Conservation (phyloP, 2,329 filamentous ascomycete species). For the Arthrinium phaeospermum region DNA sequence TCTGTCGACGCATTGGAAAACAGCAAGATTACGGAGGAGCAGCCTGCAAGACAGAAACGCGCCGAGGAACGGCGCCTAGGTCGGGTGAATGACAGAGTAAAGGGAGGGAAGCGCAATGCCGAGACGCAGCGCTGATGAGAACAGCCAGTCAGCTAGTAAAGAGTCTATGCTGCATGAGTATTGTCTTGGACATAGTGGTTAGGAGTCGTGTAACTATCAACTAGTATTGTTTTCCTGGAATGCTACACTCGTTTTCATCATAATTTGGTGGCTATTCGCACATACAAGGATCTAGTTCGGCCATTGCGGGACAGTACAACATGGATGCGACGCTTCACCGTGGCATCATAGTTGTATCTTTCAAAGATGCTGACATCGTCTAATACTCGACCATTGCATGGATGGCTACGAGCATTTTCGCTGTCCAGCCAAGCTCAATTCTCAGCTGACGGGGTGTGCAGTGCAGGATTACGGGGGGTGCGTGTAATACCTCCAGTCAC, state of each 20-base stretch:
- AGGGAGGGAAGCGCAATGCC: neutral
- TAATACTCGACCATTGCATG: neutral
- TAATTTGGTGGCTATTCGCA: neutral
- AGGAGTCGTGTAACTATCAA: constrained; percentile 4
- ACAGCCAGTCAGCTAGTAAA: neutral
- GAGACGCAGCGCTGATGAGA: neutral
- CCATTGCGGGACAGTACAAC: neutral
- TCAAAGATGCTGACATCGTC: neutral
- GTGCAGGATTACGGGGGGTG: neutral
- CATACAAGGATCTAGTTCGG: neutral
- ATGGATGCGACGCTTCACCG: neutral
- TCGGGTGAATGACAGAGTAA: neutral
- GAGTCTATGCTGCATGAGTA: neutral
- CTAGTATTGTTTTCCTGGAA: neutral
- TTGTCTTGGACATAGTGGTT: neutral
- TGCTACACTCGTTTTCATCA: neutral
- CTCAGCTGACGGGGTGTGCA: neutral
- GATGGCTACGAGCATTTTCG: neutral
- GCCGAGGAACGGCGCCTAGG: constrained; percentile 25
- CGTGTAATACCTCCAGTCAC: neutral
- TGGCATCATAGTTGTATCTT: neutral
- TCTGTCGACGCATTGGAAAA: constrained; percentile 52
- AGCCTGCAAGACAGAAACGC: constrained; percentile 26
- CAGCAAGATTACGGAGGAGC: constrained; percentile 35
- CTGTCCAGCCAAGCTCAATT: no score